A percentile compares a stretch with the other conserved stretches of the same genome.
Conservation (phyloP, 208 protist genomes). For the Phytomonas sp. region DNA sequence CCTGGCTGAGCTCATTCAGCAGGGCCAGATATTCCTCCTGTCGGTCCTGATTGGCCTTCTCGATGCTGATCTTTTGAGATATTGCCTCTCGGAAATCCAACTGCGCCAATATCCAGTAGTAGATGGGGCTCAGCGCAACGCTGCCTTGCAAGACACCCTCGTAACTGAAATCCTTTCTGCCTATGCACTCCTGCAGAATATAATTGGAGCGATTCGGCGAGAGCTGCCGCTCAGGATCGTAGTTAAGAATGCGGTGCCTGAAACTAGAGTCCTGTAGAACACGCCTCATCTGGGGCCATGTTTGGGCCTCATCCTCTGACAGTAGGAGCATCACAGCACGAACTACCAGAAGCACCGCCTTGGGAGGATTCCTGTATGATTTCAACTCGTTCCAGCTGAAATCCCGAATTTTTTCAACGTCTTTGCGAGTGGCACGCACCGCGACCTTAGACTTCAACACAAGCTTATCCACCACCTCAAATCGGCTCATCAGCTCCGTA, state of each 20-base stretch:
- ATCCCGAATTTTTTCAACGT: conserved; percentile 74
- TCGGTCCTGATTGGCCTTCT: conserved; percentile 39
- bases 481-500: conserved; percentile 41
- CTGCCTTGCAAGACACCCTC: conserved; percentile 70
- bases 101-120: conserved; percentile 86
- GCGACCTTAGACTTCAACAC: conserved; percentile 55
- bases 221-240: conserved; percentile 58
- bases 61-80: conserved; percentile 39
- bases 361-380: conserved; percentile 76
- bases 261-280: conserved; percentile 70
- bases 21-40: conserved; percentile 61
- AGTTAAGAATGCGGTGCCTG: conserved; percentile 59
- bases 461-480: conserved; percentile 48
- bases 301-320: conserved; percentile 64
- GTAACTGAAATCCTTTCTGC: conserved; percentile 76
- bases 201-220: conserved; percentile 68
- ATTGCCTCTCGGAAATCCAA: conserved; percentile 68
- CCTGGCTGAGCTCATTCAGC: conserved; percentile 64
- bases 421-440: conserved; percentile 42
- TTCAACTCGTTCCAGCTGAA: conserved; percentile 83
- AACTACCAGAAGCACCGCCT: conserved; percentile 67
- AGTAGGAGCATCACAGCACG: conserved; percentile 84
- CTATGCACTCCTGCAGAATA: conserved; percentile 83
- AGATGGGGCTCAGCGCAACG: conserved; percentile 74
- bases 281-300: conserved; percentile 77